Base-by-base conservation (phyloP, 371 early-diverging fungal species). In the Mucor circinelloides region DNA sequence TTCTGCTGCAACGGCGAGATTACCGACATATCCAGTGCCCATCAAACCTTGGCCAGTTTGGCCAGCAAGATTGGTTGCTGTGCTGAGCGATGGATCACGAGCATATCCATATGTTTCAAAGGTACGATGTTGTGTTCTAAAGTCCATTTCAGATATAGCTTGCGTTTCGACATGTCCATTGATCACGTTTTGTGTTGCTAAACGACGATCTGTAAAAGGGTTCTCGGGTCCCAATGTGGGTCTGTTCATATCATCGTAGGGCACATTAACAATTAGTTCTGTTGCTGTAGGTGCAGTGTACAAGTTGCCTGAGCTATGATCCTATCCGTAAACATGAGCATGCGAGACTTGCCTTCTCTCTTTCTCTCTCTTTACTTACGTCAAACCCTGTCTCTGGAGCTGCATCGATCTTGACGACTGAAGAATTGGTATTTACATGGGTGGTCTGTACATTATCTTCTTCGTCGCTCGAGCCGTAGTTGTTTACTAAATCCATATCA, bases 81-180 rank as follows among this genome's bases (percentile, higher is more conserved):
- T 69, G 46, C 77, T 63, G 30, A 87, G 56, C 9, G 90, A 86
- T 25, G 97, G 97, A 82, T 97, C 91, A 54, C 90, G 84, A 28
- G 97, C 94, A 75, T 91, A 97, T 36, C 95, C 95, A 72, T 87
- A 91, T 17, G 91, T 86, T 58, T 88, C 80, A 72, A 90, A 96
- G 0, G 94, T 94, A 54, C 94, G 84, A 54, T 90, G 85, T 76
- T 95, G 91, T 25, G 89, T 87, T 60, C 89, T 81, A 70, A 96
- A 96, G 62, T 90, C 87, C 66, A 78, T 70, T 57, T 94, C 93
- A 6, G 90, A 87, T 71, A 92, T 91, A 42, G 85, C 85, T 67
- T 92, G 90, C 58, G 91, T 87, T 65, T 96, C 94, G 3, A 94
- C 90, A 74, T 91, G 92, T 7, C 96, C 96, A 62, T 87, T 90